Evolutionary conservation across 169 alveolate genomes (phyloP).

Genomic region (Plasmodium falciparum): DNA sequence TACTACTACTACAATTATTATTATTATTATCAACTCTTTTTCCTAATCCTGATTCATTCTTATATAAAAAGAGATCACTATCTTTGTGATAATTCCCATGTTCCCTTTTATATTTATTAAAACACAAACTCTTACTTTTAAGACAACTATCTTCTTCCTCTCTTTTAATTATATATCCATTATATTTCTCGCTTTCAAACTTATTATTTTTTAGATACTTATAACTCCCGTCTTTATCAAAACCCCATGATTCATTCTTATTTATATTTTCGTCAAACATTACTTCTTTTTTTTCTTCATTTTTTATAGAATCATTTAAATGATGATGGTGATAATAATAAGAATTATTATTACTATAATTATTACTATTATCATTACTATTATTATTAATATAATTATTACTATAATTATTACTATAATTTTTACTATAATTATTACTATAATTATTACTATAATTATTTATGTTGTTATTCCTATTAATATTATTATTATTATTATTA

Average conservation of each 20-base stretch:
- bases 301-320: too few relatives aligned
- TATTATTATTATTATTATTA: neutral
- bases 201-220: neutral
- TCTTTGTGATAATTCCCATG: conserved; percentile 12
- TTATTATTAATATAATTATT: too few relatives aligned
- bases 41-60: conserved; percentile 9
- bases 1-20: neutral
- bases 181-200: conserved; percentile 7
- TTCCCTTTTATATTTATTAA: conserved; percentile 3
- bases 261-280: too few relatives aligned
- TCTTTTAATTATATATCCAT: neutral
- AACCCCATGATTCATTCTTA: too few relatives aligned
- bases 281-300: too few relatives aligned
- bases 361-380: too few relatives aligned
- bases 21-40: neutral
- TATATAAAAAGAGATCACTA: conserved; percentile 2
- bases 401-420: too few relatives aligned
- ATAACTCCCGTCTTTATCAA: neutral
- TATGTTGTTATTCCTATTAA: neutral
- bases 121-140: conserved; percentile 18
- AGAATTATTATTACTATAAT: too few relatives aligned
- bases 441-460: neutral
- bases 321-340: too few relatives aligned
- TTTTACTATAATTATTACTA: neutral
- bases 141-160: conserved; percentile 6